phyloP scores from a whole-genome alignment of 179 eudicot species.

The Nepenthes alata region DNA sequence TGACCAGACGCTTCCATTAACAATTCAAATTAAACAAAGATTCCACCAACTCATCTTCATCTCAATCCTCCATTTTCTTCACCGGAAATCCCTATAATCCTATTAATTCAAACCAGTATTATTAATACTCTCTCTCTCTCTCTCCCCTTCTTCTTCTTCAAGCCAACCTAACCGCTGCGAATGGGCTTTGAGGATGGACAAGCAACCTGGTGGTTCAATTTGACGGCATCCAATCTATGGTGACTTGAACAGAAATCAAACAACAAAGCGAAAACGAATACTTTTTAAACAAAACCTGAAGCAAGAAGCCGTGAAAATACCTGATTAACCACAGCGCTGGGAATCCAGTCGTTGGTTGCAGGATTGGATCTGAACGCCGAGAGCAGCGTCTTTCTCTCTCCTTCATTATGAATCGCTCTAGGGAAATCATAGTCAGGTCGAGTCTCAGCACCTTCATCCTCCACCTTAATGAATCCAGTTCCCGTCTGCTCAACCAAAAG shows the following conservation, averaged over 20 bases:
- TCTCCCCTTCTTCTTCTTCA: no score
- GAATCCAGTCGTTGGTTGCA: slow-evolving; percentile 65
- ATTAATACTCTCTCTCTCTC: no score
- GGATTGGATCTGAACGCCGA: slow-evolving; percentile 33
- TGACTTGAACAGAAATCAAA: not conserved
- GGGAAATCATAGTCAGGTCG: slow-evolving; percentile 15
- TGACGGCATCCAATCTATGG: not conserved
- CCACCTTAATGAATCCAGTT: slow-evolving; percentile 48
- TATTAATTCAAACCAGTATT: no score
- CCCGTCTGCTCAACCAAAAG: slow-evolving; percentile 37
- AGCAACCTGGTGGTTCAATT: slow-evolving; percentile 2
- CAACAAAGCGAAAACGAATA: not conserved
- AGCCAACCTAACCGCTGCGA: slow-evolving; percentile 25
- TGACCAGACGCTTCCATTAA: no score
- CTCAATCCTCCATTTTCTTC: no score
- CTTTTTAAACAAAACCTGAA: not conserved
- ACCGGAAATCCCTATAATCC: no score
- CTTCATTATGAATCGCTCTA: slow-evolving; percentile 14
- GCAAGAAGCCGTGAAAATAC: slow-evolving; percentile 5
- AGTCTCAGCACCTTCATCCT: slow-evolving; percentile 14
- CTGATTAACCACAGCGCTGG: slow-evolving; percentile 20
- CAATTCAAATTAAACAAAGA: no score
- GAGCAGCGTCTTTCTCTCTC: slow-evolving; percentile 5
- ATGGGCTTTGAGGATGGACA: slow-evolving; percentile 25
- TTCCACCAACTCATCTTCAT: not conserved